Base-by-base conservation (phyloP, 495 filamentous ascomycete genomes). In the Lophiostoma macrostomum region DNA sequence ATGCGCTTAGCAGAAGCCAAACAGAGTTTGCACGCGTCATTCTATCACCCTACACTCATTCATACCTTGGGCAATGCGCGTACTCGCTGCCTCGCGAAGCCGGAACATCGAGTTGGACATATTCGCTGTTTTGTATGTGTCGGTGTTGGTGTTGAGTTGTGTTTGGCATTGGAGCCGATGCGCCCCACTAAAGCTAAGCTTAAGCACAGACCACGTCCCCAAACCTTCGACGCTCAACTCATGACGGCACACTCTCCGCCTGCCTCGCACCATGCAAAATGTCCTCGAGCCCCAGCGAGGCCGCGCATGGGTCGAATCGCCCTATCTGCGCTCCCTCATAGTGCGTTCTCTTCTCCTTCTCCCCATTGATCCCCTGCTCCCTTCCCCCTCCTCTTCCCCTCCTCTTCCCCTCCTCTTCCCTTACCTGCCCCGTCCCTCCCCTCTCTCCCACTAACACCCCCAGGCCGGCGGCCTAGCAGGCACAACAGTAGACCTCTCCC, bases 291-390 rank as follows among this genome's bases (percentile, higher is more conserved):
- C 53, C 8, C 40, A 30, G 6, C 34, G 34, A 4, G 24, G 50
- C 10, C 34, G 16, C 10, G 27, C 60, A 51, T 62, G 58, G 58
- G 53, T 74, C 22, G 65, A 73, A 38, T 73, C 71, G 2, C 74
- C 74, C 8, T 76, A 73, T 43, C 40, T 69, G 7, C 71, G 71
- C 40, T 73, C 73, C 6, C 65, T 77, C n/a, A 51, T 77, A 29
- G 74, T 76, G 69, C 52, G 54, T 31, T n/a, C 34, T 23, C 35
- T 41, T 28, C 46, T 36, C 27, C 24, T 24, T 24, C 25, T 45
- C 41, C 35, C n/a, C 36, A 54, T 25, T 31, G 23, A 32, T 28
- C 51, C 28, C 60, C 27, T 38, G 60, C 25, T 44, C 60, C 13
- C 61, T 59, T 34, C 66, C 73, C n/a, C 58, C 72, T 59, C 78